Evolutionary conservation across 2,329 filamentous ascomycete species (phyloP), one percentile per base, ranked within the genome.

Genomic region (Biscogniauxia mediterranea): DNA sequence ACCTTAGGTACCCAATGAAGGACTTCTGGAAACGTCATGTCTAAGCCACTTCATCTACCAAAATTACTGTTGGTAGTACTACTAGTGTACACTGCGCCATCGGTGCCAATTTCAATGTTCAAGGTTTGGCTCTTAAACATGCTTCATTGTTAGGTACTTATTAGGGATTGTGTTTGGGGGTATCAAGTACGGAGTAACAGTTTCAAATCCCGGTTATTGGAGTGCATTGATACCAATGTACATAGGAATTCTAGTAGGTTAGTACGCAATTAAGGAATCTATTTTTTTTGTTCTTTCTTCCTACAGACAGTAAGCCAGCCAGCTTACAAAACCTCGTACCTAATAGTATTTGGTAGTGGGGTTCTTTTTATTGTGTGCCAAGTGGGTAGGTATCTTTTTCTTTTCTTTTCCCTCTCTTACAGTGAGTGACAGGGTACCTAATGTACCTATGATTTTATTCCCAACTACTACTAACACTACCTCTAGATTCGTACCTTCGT

Each of bases 41-140:
- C 65, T 58, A 60, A 67, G 65, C 65, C 65, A 67, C 65, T 61
- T 42, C 25, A 54, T 59, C 54, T 17, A 54, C 52, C 20, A 26
- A 26, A 23, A 21, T 52, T 21, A 21, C 52, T 46, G 38, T 46
- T 46, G 38, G 38, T 5, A 23, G 23, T 23, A 5, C 2, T 23
- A 23, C 2, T 23, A 23, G 23, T 23, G 23, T 46, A 46, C 15
- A 46, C 17, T 46, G 38, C 38, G 17, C 17, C 38, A 9, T 46
- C 11, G 38, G 38, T 11, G 38, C 38, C 38, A 46, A n/a, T 46
- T 15, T 46, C 15, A n/a, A n/a, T n/a, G n/a, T n/a, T n/a, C n/a
- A n/a, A n/a, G n/a, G n/a, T n/a, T n/a, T n/a, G 38, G 13, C 17
- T 46, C 38, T 11, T 46, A 46, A 46, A 5, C 38, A 46, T 46